phyloP scores from a whole-genome alignment of 805 yeast genomes.

The Wickerhamiella brachini region DNA sequence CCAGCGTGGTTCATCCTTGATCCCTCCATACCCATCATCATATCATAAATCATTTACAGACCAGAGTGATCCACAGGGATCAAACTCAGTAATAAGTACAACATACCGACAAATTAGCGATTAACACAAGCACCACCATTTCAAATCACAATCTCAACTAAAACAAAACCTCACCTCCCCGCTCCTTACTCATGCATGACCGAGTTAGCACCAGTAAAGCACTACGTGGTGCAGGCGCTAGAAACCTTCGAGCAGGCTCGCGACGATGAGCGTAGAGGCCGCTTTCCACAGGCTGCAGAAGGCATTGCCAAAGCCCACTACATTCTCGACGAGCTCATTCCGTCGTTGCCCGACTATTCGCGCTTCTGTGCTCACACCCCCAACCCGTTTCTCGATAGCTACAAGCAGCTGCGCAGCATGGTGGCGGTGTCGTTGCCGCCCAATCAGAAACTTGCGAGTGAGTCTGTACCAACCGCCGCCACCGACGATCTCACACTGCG shows the following conservation, averaged over 20 bases:
- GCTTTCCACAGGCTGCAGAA: slow-evolving; percentile 6
- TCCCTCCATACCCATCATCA: neutral
- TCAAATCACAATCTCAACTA: too few relatives aligned
- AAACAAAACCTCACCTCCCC: neutral
- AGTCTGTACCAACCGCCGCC: neutral
- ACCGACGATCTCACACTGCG: neutral
- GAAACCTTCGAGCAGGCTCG: slow-evolving; percentile 6
- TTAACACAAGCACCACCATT: too few relatives aligned
- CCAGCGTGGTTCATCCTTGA: neutral
- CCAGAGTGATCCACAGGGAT: too few relatives aligned
- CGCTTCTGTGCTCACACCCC: neutral
- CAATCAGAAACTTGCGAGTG: neutral
- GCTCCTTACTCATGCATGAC: slow-evolving; percentile 1
- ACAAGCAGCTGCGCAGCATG: neutral
- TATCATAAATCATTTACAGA: too few relatives aligned
- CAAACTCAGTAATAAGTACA: too few relatives aligned
- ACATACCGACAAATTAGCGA: too few relatives aligned
- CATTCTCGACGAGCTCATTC: slow-evolving; percentile 6
- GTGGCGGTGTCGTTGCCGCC: neutral
- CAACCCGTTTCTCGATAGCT: slow-evolving; percentile 2
- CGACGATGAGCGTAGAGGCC: slow-evolving; percentile 7
- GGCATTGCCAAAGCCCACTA: slow-evolving; percentile 2
- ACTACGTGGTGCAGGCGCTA: slow-evolving; percentile 4
- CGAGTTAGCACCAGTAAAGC: neutral
- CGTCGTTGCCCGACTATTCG: slow-evolving; percentile 1